phyloP scores from a whole-genome alignment of 805 yeast species.

The Candida tammaniensis region DNA sequence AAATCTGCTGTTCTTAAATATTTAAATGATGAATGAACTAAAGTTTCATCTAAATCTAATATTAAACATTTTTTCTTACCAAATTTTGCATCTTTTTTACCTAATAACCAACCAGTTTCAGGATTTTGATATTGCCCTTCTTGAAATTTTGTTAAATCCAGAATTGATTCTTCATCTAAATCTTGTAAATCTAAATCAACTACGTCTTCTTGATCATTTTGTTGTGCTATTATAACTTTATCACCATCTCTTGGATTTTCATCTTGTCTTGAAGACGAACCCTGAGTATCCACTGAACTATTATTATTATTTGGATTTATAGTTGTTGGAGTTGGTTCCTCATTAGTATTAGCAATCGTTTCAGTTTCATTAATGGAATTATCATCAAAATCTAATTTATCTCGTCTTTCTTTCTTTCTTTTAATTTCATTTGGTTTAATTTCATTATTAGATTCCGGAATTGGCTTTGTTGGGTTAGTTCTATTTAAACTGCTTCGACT shows the following conservation, averaged over 20 bases:
- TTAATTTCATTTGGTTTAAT: constrained; percentile 1
- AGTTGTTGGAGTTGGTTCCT: constrained; percentile 10
- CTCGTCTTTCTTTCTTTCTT: constrained; percentile 18
- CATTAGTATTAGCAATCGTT: constrained; percentile 33
- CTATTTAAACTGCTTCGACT: too few species aligned
- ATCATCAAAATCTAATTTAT: constrained; percentile 36
- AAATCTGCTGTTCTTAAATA: constrained; percentile 91
- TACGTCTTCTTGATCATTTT: constrained; percentile 15
- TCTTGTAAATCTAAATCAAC: constrained; percentile 17
- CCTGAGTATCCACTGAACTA: constrained; percentile 6
- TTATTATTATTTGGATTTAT: constrained; percentile 4
- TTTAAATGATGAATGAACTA: constrained; percentile 94
- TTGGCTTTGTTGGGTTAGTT: constrained; percentile 6
- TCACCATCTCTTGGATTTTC: constrained; percentile 3
- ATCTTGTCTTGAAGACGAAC: constrained; percentile 6
- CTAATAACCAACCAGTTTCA: constrained; percentile 62
- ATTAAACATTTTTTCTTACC: constrained; percentile 79
- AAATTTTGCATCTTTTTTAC: constrained; percentile 48
- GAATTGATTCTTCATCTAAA: constrained; percentile 25
- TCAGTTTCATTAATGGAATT: constrained; percentile 40
- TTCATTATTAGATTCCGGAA: constrained; percentile 2
- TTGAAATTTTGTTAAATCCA: constrained; percentile 64
- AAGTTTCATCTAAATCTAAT: constrained; percentile 91
- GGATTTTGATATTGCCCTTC: constrained; percentile 68
- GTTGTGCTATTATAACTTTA: constrained; percentile 9